Percentiles rank a stretch among this genome's conserved stretches.
phyloP scores from a whole-genome alignment of 768 basidiomycete genomes.

The Tephrocybe sp. region DNA sequence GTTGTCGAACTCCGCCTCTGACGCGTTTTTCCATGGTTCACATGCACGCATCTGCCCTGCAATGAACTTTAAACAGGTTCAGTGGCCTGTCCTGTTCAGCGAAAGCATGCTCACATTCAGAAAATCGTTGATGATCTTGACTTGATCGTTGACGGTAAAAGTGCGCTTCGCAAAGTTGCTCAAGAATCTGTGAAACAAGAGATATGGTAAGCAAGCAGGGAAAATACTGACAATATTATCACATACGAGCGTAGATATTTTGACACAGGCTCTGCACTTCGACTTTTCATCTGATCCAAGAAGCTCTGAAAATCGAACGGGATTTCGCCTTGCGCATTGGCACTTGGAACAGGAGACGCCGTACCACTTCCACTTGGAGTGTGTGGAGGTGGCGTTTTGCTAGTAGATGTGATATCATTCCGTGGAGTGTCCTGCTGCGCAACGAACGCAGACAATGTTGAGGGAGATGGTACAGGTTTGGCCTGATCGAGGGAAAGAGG shows the following conservation, averaged over 20 bases:
- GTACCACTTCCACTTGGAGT: conserved; percentile 27
- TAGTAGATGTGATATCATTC: conserved; percentile 13
- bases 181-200: conserved; percentile 62
- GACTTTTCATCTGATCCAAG: conserved; percentile 89
- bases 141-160: conserved; percentile 89
- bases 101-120: conserved; percentile 54
- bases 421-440: conserved; percentile 39
- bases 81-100: conserved; percentile 4
- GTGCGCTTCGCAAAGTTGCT: conserved; percentile 91
- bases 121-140: conserved; percentile 95
- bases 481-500: conserved; percentile 64
- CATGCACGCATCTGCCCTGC: conserved; percentile 79
- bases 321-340: conserved; percentile 31
- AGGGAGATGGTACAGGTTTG: conserved; percentile 53
- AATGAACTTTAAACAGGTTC: conserved; percentile 66
- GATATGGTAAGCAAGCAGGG: not conserved
- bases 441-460: conserved; percentile 55
- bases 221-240: not conserved
- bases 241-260: conserved; percentile 94
- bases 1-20: conserved; percentile 89
- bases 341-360: conserved; percentile 26
- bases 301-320: conserved; percentile 94
- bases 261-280: conserved; percentile 86
- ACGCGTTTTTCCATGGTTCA: conserved; percentile 78
- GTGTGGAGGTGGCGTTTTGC: conserved; percentile 23